A percentile compares a stretch with the other conserved stretches of the same genome.
Conservation (phyloP, 306 rosid species). For the Lathyrus oleraceus region DNA sequence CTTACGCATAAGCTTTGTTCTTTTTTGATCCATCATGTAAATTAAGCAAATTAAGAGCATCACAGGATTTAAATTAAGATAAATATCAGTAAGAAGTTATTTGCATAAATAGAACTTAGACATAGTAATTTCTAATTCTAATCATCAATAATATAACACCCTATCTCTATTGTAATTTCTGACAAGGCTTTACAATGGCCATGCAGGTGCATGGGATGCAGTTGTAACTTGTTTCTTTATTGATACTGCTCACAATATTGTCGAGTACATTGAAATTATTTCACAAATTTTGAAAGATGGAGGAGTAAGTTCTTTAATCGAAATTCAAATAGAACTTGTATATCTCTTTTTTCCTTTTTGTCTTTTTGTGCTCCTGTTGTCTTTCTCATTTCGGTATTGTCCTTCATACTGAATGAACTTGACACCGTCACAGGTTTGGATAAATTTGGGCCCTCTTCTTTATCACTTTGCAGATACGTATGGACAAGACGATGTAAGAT, state of each 20-base stretch:
- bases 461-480: conserved; percentile 92
- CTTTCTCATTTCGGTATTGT: conserved; percentile 1
- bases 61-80: conserved; percentile 4
- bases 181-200: conserved; percentile 33
- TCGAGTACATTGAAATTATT: conserved; percentile 89
- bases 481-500: conserved; percentile 84
- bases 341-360: neutral
- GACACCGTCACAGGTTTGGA: conserved; percentile 86
- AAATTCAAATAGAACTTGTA: conserved; percentile 9
- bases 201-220: conserved; percentile 93
- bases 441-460: conserved; percentile 91
- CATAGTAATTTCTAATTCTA: conserved; percentile 8
- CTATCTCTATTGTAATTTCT: conserved; percentile 31
- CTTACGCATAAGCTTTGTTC: neutral
- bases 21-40: conserved; percentile 16
- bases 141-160: conserved; percentile 7
- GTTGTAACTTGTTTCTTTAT: conserved; percentile 95
- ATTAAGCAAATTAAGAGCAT: neutral
- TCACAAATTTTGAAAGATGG: conserved; percentile 84
- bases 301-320: conserved; percentile 68
- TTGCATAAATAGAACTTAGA: neutral
- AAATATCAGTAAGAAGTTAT: neutral
- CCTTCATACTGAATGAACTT: conserved; percentile 22
- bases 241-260: conserved; percentile 88
- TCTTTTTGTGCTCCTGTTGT: neutral